A percentile compares a stretch with the other conserved stretches of the same genome.
These are phyloP conservation scores for Dimocarpus longan DNA, from an alignment of 345 rosid species.

Conservation along the genomic window DNA sequence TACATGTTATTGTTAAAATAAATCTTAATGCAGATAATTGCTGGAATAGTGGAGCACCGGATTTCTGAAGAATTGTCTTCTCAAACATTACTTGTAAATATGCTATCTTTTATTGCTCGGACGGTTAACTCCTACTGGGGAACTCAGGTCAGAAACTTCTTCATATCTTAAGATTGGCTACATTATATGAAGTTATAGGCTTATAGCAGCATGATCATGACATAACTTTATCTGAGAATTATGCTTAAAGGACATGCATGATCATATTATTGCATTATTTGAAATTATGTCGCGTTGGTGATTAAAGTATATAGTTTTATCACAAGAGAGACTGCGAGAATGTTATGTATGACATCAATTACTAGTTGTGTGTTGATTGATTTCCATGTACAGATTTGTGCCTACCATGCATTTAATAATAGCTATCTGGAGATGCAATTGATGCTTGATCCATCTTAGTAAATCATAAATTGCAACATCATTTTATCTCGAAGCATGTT, in stretches of 20 bases:
- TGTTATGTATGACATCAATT: background rate
- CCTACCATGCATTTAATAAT: background rate
- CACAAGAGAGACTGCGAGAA: background rate
- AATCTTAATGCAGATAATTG: slow-evolving; percentile 67
- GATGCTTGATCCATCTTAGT: background rate
- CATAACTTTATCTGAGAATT: background rate
- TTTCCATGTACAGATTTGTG: background rate
- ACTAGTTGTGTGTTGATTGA: background rate
- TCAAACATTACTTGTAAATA: slow-evolving; percentile 71
- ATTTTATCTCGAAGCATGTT: background rate
- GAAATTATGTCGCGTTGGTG: background rate
- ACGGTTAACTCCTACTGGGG: slow-evolving; percentile 90
- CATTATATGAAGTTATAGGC: background rate
- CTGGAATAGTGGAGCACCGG: slow-evolving; percentile 90
- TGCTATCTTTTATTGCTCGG: slow-evolving; percentile 81
- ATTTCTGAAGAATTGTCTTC: slow-evolving; percentile 78
- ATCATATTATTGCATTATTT: background rate
- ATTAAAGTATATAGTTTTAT: background rate
- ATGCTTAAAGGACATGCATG: background rate
- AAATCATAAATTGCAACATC: background rate
- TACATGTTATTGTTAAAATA: background rate
- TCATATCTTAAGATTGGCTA: background rate
- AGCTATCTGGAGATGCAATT: background rate
- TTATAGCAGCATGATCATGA: background rate
- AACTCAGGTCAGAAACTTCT: slow-evolving; percentile 73